phyloP scores from a whole-genome alignment of 768 basidiomycete species.

The Pleurotus ostreatus region DNA sequence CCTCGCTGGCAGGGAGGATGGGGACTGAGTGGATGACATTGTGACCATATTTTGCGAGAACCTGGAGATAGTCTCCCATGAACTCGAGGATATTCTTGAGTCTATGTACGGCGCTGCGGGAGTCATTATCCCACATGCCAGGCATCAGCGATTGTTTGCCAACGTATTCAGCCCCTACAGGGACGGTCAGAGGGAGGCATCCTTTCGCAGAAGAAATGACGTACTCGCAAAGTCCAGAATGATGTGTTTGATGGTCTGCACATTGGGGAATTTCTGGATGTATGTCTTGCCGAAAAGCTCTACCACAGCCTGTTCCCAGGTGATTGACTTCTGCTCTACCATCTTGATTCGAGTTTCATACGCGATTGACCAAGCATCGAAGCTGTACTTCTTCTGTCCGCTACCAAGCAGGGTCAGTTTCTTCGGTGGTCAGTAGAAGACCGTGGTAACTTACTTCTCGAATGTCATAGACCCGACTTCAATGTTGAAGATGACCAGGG shows the following conservation, averaged over 20 bases:
- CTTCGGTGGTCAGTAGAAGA: neutral
- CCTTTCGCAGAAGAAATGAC: neutral
- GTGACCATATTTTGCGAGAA: neutral
- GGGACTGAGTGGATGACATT: slow-evolving; percentile 4
- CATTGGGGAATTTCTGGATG: too few relatives aligned
- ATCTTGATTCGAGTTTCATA: slow-evolving; percentile 6
- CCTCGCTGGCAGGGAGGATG: neutral
- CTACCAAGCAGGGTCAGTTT: neutral
- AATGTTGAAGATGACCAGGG: slow-evolving; percentile 9
- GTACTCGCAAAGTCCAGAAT: slow-evolving; percentile 14
- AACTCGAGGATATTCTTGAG: neutral
- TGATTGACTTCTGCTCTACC: neutral
- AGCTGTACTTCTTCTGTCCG: neutral
- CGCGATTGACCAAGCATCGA: neutral
- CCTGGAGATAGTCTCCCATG: slow-evolving; percentile 4
- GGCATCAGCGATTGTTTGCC: slow-evolving; percentile 13
- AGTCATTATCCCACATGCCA: slow-evolving; percentile 9
- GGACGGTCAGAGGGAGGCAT: too few relatives aligned
- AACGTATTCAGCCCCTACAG: slow-evolving; percentile 10
- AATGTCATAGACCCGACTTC: neutral
- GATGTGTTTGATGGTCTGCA: slow-evolving; percentile 8
- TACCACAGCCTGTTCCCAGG: neutral
- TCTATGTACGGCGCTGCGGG: slow-evolving; percentile 1
- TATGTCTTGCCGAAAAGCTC: too few relatives aligned
- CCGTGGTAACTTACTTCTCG: neutral